Conservation (phyloP, 2,329 filamentous ascomycete species). For the Cordyceps pruinosa region DNA sequence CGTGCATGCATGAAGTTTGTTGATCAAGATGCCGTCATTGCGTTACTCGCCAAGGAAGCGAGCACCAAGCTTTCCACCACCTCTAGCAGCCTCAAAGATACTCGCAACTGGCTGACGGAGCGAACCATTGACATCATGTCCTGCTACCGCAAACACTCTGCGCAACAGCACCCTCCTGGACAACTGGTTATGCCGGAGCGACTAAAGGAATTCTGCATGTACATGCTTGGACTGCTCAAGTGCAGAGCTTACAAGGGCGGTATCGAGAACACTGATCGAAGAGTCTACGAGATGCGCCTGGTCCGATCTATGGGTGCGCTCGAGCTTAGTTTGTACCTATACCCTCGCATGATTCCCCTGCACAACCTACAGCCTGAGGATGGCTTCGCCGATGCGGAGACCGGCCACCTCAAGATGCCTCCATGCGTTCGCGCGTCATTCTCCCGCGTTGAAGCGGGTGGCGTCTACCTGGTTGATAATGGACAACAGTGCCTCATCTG, state of each 20-base stretch:
- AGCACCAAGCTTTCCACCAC: slow-evolving; percentile 69
- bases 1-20: slow-evolving; percentile 86
- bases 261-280: slow-evolving; percentile 80
- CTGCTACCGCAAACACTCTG: slow-evolving; percentile 87
- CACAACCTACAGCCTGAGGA: slow-evolving; percentile 85
- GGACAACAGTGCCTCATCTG: slow-evolving; percentile 87
- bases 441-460: slow-evolving; percentile 81
- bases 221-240: slow-evolving; percentile 83
- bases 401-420: slow-evolving; percentile 81
- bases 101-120: slow-evolving; percentile 75
- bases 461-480: slow-evolving; percentile 91
- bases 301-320: slow-evolving; percentile 79
- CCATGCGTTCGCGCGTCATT: slow-evolving; percentile 76
- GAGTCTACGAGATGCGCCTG: slow-evolving; percentile 87
- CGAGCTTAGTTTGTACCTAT: slow-evolving; percentile 86
- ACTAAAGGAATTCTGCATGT: slow-evolving; percentile 95
- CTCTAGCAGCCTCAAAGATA: slow-evolving; percentile 74
- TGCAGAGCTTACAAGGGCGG: slow-evolving; percentile 90
- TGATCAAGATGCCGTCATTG: slow-evolving; percentile 88
- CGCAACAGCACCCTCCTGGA: slow-evolving; percentile 75
- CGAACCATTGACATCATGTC: slow-evolving; percentile 90
- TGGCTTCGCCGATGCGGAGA: slow-evolving; percentile 81
- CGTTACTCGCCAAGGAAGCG: slow-evolving; percentile 87
- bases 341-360: slow-evolving; percentile 85
- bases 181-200: slow-evolving; percentile 94